These are phyloP conservation scores for Pleurotus tuoliensis DNA, from an alignment of 768 basidiomycete genomes.

Conservation along the genomic window DNA sequence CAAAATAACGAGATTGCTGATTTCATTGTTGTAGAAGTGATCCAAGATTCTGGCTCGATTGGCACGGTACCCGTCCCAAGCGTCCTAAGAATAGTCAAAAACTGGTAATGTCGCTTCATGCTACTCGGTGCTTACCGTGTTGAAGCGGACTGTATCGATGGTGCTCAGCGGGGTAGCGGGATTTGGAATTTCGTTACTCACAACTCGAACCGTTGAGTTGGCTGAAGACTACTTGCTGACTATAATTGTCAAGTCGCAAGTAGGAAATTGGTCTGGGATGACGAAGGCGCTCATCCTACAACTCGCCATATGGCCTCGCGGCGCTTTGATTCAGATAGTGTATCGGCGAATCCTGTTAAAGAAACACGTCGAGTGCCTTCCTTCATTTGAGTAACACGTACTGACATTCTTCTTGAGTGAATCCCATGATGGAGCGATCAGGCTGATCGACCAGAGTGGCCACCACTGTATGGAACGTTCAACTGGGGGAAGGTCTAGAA, in stretches of 20 bases:
- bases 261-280: not conserved
- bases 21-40: slow-evolving; percentile 45
- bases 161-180: too few species aligned
- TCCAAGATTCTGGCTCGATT: slow-evolving; percentile 49
- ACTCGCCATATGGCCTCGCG: slow-evolving; percentile 53
- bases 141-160: not conserved
- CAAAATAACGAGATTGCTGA: slow-evolving; percentile 53
- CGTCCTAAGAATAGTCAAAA: slow-evolving; percentile 30
- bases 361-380: not conserved
- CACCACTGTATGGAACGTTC: slow-evolving; percentile 20
- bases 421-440: slow-evolving; percentile 52
- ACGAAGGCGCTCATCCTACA: slow-evolving; percentile 18
- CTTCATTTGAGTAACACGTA: not conserved
- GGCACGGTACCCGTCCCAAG: slow-evolving; percentile 59
- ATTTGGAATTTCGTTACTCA: not conserved
- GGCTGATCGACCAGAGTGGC: slow-evolving; percentile 28
- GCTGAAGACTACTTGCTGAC: slow-evolving; percentile 54
- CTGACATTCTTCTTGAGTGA: slow-evolving; percentile 49
- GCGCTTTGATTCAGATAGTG: slow-evolving; percentile 38
- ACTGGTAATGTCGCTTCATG: too few species aligned
- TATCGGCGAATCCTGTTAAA: slow-evolving; percentile 41
- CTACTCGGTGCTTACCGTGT: not conserved
- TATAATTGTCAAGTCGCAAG: not conserved
- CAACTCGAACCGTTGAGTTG: slow-evolving; percentile 26
- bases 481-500: slow-evolving; percentile 5